Evolutionary conservation across 2,329 filamentous ascomycete species (phyloP), one percentile per base, ranked within the genome.

Genomic region (Hypoxylon rubiginosum): DNA sequence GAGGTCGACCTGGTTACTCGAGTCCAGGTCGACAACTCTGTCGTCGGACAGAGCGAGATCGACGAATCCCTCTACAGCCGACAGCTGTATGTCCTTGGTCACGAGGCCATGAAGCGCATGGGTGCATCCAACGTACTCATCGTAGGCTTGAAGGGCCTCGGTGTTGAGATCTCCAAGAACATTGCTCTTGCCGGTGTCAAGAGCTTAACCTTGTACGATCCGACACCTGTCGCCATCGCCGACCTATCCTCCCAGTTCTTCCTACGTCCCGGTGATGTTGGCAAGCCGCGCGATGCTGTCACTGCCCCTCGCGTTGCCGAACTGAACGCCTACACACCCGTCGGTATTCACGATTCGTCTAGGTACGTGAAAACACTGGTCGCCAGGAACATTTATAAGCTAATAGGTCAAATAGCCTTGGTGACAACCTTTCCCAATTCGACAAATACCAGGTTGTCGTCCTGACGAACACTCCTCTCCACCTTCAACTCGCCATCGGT

Each of bases 161-260:
- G 96, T 83, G 95, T 97, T 60, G 96, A 99, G 82, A 96, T 99
- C 74, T 95, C 96, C 76, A 99, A 99, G 87, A 99, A 99, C 77
- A 93, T 99, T 76, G 96, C 96, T 65, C 90, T 99, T 73, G 96
- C 96, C 74, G 96, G 96, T 79, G 96, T 99, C 82, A 99, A 99
- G 86, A 97, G 94, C 77, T 84, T 99, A 72, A 96, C 95, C 1
- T 87, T 99, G 59, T 93, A 94, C 84, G 96, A 99, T 78, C 95
- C 96, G 50, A 89, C 90, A 51, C 93, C 93, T 45, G 91, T 92
- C 58, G 86, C 90, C 72, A 91, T 97, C 73, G 87, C 93, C 73
- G 96, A 99, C 77, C 89, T 99, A 34, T 98, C 96, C 43, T 92
- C 96, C 46, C 96, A 99, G 80, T 99, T 99, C 86, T 99, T 99